Base-by-base conservation (phyloP, 2,329 filamentous ascomycete genomes). In the Penicillium psychrosexuale region DNA sequence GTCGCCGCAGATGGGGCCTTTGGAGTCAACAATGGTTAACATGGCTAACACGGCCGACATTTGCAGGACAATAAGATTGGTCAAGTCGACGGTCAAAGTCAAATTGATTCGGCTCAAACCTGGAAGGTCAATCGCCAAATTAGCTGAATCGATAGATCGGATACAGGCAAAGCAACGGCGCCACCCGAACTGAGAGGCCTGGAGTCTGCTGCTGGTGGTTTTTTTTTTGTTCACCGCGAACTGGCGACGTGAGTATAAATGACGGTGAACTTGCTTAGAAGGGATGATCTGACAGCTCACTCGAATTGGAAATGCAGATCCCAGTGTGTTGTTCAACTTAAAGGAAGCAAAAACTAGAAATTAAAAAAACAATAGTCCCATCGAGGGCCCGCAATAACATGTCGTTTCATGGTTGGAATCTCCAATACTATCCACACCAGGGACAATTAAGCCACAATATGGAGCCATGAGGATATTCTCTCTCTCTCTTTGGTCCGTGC, bases 21-120 rank as follows among this genome's bases (percentile, higher is more conserved):
- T 52, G 50, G 49, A 19, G 31, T 43, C 51, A 61, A 61, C 57
- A 58, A 60, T 61, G 53, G 39, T 24, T 30, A 39, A 43, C 27
- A 44, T 61, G 53, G 27, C 31, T n/a, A 40, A 38, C 22, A 40
- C 19, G 22, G 43, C 33, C 49, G 48, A 28, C 22, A 24, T 30
- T 12, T 58, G 38, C 47, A 31, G 24, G 40, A 45, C 39, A 53
- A 43, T 37, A 24, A 24, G 27, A 30, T 47, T 22, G 24, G 48
- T 45, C 27, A 17, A 12, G 19, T 19, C 34, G n/a, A n/a, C 27
- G 33, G 15, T 13, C 28, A 17, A 38, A 30, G 30, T 28, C 9
- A 34, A 34, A 17, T 39, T 38, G n/a, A 3, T 22, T 17, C 4
- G 33, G n/a, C 2, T 22, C 17, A 9, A 42, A 22, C 31, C 1